Conservation (phyloP, 225 moss, liverwort and hornwort genomes). For the Asterella californica region DNA sequence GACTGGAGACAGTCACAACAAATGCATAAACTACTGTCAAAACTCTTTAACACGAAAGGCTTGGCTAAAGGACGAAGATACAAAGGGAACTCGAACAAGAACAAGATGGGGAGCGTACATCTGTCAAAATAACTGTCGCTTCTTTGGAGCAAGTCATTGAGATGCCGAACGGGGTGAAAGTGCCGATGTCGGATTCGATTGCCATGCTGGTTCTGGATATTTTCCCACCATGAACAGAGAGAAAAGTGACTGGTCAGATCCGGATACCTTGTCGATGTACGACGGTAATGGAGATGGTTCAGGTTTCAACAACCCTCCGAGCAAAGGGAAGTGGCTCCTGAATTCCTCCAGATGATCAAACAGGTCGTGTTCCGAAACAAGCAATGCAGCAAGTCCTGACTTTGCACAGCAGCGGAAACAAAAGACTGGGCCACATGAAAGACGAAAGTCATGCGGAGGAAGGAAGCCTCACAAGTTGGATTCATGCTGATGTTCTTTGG, state of each 20-base stretch:
- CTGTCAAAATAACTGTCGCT: constrained; percentile 48
- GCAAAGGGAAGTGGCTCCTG: too few species aligned
- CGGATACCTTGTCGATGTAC: too few species aligned
- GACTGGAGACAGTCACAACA: neutral
- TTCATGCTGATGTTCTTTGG: constrained; percentile 49
- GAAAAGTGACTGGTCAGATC: too few species aligned
- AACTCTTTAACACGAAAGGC: neutral
- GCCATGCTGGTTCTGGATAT: constrained; percentile 66
- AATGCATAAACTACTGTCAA: neutral
- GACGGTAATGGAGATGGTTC: too few species aligned
- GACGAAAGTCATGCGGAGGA: neutral
- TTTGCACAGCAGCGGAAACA: too few species aligned
- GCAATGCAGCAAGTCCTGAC: too few species aligned
- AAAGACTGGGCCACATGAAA: too few species aligned
- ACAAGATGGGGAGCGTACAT: constrained; percentile 21
- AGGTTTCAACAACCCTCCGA: too few species aligned
- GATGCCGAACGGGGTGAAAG: constrained; percentile 71
- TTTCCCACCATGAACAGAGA: neutral
- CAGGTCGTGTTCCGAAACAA: too few species aligned
- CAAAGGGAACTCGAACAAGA: neutral
- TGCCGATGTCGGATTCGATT: constrained; percentile 70
- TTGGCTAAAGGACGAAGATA: neutral
- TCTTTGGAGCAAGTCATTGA: constrained; percentile 58
- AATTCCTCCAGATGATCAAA: too few species aligned
- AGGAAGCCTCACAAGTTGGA: constrained; percentile 35